Base-by-base conservation (phyloP, 140 eudicot genomes). In the Stevia rebaudiana region DNA sequence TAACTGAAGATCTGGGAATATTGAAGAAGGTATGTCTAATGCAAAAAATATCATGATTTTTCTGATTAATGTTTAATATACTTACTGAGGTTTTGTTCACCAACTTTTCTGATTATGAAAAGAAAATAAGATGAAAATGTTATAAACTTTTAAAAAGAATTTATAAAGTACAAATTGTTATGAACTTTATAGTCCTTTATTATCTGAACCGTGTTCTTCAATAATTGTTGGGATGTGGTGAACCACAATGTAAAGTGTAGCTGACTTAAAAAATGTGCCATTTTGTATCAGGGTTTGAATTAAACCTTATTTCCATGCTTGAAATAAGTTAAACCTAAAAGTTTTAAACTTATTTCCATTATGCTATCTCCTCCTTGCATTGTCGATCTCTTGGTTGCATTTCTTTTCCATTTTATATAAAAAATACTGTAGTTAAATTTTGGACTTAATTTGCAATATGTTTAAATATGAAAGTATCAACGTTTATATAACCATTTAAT, bases 1-100 rank as follows among this genome's bases (percentile, higher is more conserved):
- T 92, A 48, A 81, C 76, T 58, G 98, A 92, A 55, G 96, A 92
- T 72, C 54, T 92, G 62, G 98, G 95, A 71, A 82, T 92, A 33
- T 28, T 92, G 58, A 92, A 88, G 85, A 88, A 92, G 96, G 98
- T 87, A 83, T 57, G 41, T 50, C 30, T 57, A 8, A 61, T 37
- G 9, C 21, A 21, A 12, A 60, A 65, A 30, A 25, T 12, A 48
- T 40, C 22, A 23, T 4, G n/a, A 65, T 22, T 57, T 49, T 28
- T 31, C 17, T 13, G 49, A 44, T 31, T 47, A 58, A 28, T 50
- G 12, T 44, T 30, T n/a, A 6, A 24, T 44, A 3, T 19, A 8
- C 28, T 23, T 41, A 19, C 64, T 25, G 11, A 21, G 30, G 24
- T 25, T 21, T 67, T 13, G 4, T 9, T 48, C 13, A 19, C 13